Evolutionary conservation across 257 asterid genomes (phyloP).

Genomic region (Cinchona pubescens): DNA sequence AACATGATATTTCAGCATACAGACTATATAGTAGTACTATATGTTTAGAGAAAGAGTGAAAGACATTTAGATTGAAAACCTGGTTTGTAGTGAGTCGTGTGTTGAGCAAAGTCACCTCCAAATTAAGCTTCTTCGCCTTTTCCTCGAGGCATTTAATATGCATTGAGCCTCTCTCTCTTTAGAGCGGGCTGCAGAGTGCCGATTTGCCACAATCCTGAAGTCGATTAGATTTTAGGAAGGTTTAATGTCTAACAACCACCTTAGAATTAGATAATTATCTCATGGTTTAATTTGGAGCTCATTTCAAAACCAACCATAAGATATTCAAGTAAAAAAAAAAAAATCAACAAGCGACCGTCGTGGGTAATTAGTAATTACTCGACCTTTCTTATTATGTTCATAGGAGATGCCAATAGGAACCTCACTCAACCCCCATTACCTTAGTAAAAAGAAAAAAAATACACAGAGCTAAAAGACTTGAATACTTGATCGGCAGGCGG

Average conservation of each 20-base stretch:
- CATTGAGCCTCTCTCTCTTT: conserved; percentile 28
- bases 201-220: conserved; percentile 25
- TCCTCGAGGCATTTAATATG: conserved; percentile 16
- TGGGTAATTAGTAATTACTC: background rate
- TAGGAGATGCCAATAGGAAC: background rate
- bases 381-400: background rate
- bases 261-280: no score
- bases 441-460: background rate
- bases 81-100: conserved; percentile 17
- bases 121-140: conserved; percentile 18
- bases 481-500: background rate
- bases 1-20: background rate
- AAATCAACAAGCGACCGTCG: background rate
- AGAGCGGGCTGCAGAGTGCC: conserved; percentile 30
- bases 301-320: background rate
- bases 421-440: background rate
- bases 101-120: conserved; percentile 9
- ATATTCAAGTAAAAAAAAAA: no score
- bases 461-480: background rate
- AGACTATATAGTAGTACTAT: no score
- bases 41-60: background rate
- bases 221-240: no score
- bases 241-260: background rate
- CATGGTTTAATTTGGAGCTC: background rate
- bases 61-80: conserved; percentile 8